A percentile compares a stretch with the other conserved stretches of the same genome.
phyloP scores from a whole-genome alignment of 2,329 filamentous ascomycete species.

The Proliferodiscus dingleyae region DNA sequence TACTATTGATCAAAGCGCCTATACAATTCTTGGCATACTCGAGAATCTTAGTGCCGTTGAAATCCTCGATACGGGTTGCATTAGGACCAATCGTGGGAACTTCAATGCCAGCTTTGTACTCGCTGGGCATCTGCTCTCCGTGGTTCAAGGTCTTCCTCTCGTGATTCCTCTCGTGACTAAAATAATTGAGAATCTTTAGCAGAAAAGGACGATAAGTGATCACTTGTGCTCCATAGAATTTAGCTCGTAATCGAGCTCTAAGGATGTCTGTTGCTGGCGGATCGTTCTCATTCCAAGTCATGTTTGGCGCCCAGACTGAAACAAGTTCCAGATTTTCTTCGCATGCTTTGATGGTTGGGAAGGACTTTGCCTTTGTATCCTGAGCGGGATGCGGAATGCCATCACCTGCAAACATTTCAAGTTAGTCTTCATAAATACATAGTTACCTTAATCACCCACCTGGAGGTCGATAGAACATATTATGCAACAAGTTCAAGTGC shows the following conservation, averaged over 20 bases:
- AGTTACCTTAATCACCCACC: too few species aligned
- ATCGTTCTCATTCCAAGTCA: conserved; percentile 53
- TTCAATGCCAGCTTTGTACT: conserved; percentile 21
- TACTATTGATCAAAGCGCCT: conserved; percentile 76
- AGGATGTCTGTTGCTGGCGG: conserved; percentile 72
- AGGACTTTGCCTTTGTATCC: conserved; percentile 31
- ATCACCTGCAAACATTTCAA: too few species aligned
- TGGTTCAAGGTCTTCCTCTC: conserved; percentile 4
- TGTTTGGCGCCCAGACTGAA: conserved; percentile 45
- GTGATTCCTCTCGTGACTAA: too few species aligned
- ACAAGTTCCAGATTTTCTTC: conserved; percentile 36
- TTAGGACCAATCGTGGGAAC: conserved; percentile 36
- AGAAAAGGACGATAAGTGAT: conserved; percentile 82
- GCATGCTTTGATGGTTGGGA: conserved; percentile 43
- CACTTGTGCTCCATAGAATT: conserved; percentile 89
- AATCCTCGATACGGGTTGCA: conserved; percentile 30
- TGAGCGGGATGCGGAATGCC: too few species aligned
- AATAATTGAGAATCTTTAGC: conserved; percentile 46
- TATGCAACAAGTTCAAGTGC: conserved; percentile 58
- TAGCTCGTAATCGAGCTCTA: conserved; percentile 77
- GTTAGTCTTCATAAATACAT: too few species aligned
- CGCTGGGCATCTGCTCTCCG: conserved; percentile 17
- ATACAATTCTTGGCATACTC: conserved; percentile 47
- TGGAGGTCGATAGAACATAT: conserved; percentile 31
- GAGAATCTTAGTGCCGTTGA: conserved; percentile 44